Conservation (phyloP, 306 rosid genomes). For the Fragaria vesca region DNA sequence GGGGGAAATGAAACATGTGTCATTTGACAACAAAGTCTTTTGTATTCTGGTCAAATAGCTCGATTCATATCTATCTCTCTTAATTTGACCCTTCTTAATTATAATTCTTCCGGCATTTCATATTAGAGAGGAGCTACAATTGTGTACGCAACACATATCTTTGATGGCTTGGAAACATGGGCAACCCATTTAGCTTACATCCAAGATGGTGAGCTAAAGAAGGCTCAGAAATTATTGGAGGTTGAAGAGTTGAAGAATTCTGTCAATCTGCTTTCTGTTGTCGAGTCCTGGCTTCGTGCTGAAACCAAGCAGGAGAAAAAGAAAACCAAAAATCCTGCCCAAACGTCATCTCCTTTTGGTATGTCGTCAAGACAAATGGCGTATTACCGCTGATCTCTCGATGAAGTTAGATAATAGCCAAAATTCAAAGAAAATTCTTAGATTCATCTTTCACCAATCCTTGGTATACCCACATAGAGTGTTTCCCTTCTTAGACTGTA, state of each 20-base stretch:
- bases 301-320: constrained; percentile 70
- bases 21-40: neutral
- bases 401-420: neutral
- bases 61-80: neutral
- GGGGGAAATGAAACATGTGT: constrained; percentile 4
- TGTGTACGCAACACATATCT: constrained; percentile 94
- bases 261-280: constrained; percentile 74
- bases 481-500: constrained; percentile 5
- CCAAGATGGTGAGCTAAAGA: constrained; percentile 84
- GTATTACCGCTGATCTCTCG: constrained; percentile 56
- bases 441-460: constrained; percentile 5
- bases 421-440: constrained; percentile 17
- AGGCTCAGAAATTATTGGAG: constrained; percentile 67
- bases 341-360: constrained; percentile 31
- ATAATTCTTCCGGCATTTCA: constrained; percentile 3
- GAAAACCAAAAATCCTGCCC: constrained; percentile 43
- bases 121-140: constrained; percentile 80
- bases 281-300: constrained; percentile 89
- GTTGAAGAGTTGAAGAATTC: constrained; percentile 70
- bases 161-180: constrained; percentile 98
- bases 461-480: neutral
- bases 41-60: neutral
- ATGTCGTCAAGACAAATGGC: constrained; percentile 84
- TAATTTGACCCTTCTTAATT: neutral
- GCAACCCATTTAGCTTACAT: constrained; percentile 93